These are phyloP conservation scores for Davidsoniella eucalypti DNA, from an alignment of 2,329 filamentous ascomycete genomes.

Conservation along the genomic window DNA sequence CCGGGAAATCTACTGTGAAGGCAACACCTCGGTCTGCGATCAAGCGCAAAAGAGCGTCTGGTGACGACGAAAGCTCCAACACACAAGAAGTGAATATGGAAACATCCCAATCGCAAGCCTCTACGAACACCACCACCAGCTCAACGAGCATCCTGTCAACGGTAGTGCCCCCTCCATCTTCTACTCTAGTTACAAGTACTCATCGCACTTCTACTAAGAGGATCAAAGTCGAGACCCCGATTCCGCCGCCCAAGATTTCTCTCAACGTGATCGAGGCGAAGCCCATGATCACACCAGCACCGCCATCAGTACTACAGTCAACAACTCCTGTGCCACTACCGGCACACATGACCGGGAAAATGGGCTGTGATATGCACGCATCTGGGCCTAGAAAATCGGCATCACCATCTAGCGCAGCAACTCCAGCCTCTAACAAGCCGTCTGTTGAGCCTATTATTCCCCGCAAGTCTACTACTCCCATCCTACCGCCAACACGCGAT, in stretches of 20 bases:
- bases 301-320: constrained; percentile 13
- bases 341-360: background rate
- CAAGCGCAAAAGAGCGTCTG: constrained; percentile 4
- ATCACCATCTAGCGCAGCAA: background rate
- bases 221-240: constrained; percentile 40
- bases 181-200: constrained; percentile 21
- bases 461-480: constrained; percentile 19
- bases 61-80: constrained; percentile 8
- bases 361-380: background rate
- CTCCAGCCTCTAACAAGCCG: background rate
- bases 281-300: constrained; percentile 13
- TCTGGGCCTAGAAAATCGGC: background rate
- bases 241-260: constrained; percentile 29
- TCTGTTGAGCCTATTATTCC: background rate
- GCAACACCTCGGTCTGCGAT: background rate
- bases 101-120: background rate
- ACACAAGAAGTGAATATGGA: constrained; percentile 1
- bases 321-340: constrained; percentile 26
- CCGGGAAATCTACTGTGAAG: background rate
- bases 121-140: constrained; percentile 1
- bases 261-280: constrained; percentile 14
- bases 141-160: background rate
- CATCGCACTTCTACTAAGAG: constrained; percentile 24
- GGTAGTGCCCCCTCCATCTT: background rate
- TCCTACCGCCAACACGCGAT: constrained; percentile 21